These are phyloP conservation scores for Fragilariopsis cylindrus DNA, from an alignment of 108 stramenopile species.

Conservation along the genomic window DNA sequence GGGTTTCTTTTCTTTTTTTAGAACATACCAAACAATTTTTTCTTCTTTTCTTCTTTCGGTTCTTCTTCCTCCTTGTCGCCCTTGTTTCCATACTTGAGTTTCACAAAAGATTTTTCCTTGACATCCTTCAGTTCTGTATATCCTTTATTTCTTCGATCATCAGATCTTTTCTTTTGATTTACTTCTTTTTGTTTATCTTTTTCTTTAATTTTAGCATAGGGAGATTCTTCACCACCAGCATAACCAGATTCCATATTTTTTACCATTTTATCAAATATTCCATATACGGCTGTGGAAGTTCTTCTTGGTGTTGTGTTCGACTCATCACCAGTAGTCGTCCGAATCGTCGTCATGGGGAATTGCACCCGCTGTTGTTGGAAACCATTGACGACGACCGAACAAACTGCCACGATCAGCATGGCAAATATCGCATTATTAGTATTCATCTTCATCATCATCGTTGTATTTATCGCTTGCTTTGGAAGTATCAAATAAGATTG, in stretches of 20 bases:
- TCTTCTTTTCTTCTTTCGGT: conserved; percentile 11
- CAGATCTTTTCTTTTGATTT: neutral
- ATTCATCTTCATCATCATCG: no score
- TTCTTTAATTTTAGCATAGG: conserved; percentile 7
- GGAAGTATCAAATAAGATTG: no score
- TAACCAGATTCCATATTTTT: conserved; percentile 17
- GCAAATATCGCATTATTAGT: no score
- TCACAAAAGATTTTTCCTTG: conserved; percentile 8
- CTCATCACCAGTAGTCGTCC: no score
- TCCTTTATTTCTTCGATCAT: neutral
- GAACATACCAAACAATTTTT: conserved; percentile 15
- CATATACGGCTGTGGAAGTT: neutral
- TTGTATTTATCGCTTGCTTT: no score
- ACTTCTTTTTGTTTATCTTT: neutral
- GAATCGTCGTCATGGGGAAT: no score
- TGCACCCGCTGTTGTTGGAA: no score
- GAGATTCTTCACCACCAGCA: conserved; percentile 9
- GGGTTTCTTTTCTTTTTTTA: neutral
- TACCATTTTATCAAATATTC: neutral
- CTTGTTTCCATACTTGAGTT: conserved; percentile 3
- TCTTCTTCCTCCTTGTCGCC: conserved; percentile 8
- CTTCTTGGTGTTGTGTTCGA: neutral
- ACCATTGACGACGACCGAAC: no score
- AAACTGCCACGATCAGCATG: no score
- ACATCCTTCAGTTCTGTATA: conserved; percentile 13